Percentiles rank a stretch among this genome's conserved stretches.
Conservation (phyloP, 2,329 filamentous ascomycete genomes). For the Magnaporthiopsis rhizophila region DNA sequence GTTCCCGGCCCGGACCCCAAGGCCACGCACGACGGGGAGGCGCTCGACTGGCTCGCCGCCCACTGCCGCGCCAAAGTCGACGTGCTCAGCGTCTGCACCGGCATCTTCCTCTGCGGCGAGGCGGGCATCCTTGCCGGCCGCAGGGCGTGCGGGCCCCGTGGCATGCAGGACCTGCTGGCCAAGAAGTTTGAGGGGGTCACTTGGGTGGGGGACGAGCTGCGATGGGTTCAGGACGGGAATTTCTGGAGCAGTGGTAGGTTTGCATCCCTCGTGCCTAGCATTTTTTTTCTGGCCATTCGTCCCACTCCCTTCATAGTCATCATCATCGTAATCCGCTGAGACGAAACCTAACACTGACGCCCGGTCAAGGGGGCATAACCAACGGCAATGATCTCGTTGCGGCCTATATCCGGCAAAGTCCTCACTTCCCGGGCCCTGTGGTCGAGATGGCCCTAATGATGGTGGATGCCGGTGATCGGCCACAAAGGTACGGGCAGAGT, state of each 20-base stretch:
- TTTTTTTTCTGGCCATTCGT: too few species aligned
- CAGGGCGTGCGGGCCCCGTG: conserved; percentile 37
- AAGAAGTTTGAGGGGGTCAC: conserved; percentile 8
- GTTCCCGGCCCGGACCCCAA: conserved; percentile 42
- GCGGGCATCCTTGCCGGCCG: conserved; percentile 37
- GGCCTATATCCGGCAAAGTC: conserved; percentile 37
- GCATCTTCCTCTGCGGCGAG: conserved; percentile 37
- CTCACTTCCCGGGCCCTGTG: conserved; percentile 33
- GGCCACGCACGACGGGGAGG: conserved; percentile 22
- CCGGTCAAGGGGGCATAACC: conserved; percentile 38
- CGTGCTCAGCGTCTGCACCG: conserved; percentile 44
- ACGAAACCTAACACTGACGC: too few species aligned
- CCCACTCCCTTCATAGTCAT: background rate
- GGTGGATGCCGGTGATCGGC: conserved; percentile 41
- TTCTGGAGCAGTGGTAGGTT: conserved; percentile 45
- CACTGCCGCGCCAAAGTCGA: conserved; percentile 31
- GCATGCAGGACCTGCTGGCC: conserved; percentile 8
- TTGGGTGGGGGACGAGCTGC: conserved; percentile 32
- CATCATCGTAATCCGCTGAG: too few species aligned
- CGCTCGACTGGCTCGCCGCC: conserved; percentile 32
- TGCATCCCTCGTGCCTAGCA: too few species aligned
- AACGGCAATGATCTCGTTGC: conserved; percentile 49
- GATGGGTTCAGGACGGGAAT: conserved; percentile 45
- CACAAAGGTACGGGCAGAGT: conserved; percentile 33
- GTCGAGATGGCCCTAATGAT: conserved; percentile 35